Evolutionary conservation across 2,329 filamentous ascomycete genomes (phyloP), one percentile per base, ranked within the genome.

Genomic region (Blastomyces emzantsi): DNA sequence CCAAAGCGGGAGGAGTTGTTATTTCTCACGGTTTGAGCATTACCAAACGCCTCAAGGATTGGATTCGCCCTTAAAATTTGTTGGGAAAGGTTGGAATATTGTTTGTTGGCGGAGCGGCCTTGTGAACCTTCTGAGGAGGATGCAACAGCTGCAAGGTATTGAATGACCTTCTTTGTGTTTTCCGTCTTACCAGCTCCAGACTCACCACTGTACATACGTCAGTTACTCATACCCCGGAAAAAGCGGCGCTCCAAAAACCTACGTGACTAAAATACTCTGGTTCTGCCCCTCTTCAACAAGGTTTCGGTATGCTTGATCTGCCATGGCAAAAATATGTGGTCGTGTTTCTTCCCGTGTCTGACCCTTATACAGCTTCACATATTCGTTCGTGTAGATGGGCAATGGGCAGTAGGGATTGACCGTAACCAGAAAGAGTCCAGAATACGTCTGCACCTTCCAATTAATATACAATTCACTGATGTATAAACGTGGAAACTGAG

Each of bases 161-260:
- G 95, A 63, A 99, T 99, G 69, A 99, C 94, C 75, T 99, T 99
- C 74, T 99, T 99, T 19, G 94, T 99, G 74, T 99, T 99, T 75
- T 99, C 94, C 0, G 94, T 99, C 79, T 99, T 99, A 70, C 94
- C 94, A 43, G 94, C 94, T 73, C 94, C 94, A 22, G 94, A 99
- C 79, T 99, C 94, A 77, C 94, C 94, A 2, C 82, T 83, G 62
- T 59, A 41, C 39, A 25, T 52, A 67, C 58, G 19, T 65, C 33
- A 49, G 15, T 47, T 25, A 15, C 30, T 41, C 30, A 57, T 11
- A 25, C 39, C 25, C 43, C 36, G 4, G 4, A 2, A 22, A 57
- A 41, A 39, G 25, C 5, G 51, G 33, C 4, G 49, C 36, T 8
- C 41, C 19, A 57, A 57, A 39, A 41, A 78, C 81, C 73, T 73